phyloP scores from a whole-genome alignment of 352 stramenopile species.

The Phytophthora agathidicida region DNA sequence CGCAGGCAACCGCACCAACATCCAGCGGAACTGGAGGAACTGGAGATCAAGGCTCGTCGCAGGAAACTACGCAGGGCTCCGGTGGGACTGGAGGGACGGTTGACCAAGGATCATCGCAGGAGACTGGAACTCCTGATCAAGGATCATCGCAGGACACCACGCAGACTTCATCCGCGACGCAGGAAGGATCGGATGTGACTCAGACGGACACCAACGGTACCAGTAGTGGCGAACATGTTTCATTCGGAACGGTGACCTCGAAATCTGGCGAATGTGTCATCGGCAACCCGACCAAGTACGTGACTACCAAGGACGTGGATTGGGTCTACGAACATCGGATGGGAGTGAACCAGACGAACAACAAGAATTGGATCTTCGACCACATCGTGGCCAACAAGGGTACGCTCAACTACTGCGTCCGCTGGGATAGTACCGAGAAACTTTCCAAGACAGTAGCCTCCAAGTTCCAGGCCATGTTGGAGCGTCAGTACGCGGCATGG shows the following conservation, averaged over 20 bases:
- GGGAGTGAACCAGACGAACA: conserved; percentile 26
- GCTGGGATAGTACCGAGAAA: conserved; percentile 44
- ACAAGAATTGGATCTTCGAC: conserved; percentile 51
- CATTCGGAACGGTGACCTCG: conserved; percentile 33
- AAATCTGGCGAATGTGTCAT: conserved; percentile 31
- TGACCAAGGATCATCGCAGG: background rate
- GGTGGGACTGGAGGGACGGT: no score
- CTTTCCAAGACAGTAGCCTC: conserved; percentile 37
- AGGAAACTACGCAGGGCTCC: conserved; percentile 7
- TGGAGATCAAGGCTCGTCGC: conserved; percentile 3
- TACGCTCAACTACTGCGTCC: conserved; percentile 49
- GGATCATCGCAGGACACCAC: background rate
- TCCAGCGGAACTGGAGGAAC: no score
- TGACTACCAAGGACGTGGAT: conserved; percentile 16
- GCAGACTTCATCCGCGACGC: background rate
- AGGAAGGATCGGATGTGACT: conserved; percentile 14
- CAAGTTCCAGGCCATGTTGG: conserved; percentile 47
- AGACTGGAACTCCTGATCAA: background rate
- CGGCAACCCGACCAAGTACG: conserved; percentile 28
- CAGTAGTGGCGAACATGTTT: conserved; percentile 26
- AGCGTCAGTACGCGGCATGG: conserved; percentile 41
- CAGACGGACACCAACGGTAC: conserved; percentile 8
- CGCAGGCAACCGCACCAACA: conserved; percentile 1
- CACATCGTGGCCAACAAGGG: conserved; percentile 48
- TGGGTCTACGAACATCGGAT: conserved; percentile 32